Evolutionary conservation across 306 rosid genomes (phyloP).

Genomic region (Lathyrus oleraceus): DNA sequence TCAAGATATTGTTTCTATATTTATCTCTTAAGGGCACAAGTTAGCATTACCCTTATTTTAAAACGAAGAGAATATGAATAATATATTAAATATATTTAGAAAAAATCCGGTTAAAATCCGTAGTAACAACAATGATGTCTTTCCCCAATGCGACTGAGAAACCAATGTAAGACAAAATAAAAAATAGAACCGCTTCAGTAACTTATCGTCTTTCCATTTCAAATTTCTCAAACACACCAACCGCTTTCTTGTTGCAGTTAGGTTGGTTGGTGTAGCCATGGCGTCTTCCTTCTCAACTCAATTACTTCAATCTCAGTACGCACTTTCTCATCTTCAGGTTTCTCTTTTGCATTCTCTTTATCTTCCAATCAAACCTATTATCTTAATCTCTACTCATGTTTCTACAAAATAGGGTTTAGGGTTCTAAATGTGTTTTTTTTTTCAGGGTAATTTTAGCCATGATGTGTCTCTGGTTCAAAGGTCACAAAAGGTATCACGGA

Average conservation of each 20-base stretch:
- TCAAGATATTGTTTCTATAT: no score
- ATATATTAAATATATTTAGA: no score
- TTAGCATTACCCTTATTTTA: no score
- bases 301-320: conserved; percentile 29
- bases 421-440: not conserved
- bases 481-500: conserved; percentile 26
- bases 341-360: not conserved
- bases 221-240: not conserved
- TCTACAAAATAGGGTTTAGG: not conserved
- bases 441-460: conserved; percentile 45
- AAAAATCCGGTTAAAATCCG: no score
- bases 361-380: not conserved
- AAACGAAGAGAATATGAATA: no score
- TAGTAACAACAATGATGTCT: no score
- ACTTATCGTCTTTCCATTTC: not conserved
- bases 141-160: not conserved
- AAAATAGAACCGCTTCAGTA: not conserved
- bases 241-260: not conserved
- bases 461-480: conserved; percentile 29
- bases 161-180: not conserved
- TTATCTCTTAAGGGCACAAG: no score
- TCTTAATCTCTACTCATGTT: not conserved
- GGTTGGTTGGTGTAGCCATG: conserved; percentile 33
- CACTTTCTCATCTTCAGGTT: conserved; percentile 47
- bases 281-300: conserved; percentile 49